These are phyloP conservation scores for Plenodomus tracheiphilus DNA, from an alignment of 2,329 filamentous ascomycete species.

Conservation along the genomic window DNA sequence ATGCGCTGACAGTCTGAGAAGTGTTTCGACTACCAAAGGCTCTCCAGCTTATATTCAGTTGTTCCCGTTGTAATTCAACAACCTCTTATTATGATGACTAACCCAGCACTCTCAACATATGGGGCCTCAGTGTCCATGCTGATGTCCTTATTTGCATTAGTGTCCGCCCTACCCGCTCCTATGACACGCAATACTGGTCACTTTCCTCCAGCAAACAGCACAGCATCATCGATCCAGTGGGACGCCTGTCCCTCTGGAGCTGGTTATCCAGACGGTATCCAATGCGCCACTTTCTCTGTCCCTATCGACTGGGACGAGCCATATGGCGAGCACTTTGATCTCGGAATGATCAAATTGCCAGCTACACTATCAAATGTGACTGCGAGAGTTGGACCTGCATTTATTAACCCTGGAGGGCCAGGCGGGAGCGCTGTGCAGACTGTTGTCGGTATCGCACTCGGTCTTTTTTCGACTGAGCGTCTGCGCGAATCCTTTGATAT, in stretches of 20 bases:
- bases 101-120: no score
- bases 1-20: no score
- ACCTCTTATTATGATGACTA: no score
- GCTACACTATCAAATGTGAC: constrained; percentile 12
- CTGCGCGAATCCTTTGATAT: constrained; percentile 45
- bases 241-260: constrained; percentile 4
- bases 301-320: constrained; percentile 39
- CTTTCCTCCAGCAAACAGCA: not conserved
- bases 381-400: constrained; percentile 41
- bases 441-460: constrained; percentile 16
- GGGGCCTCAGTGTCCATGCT: not conserved
- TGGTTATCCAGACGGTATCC: constrained; percentile 4
- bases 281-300: constrained; percentile 26
- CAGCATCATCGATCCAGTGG: not conserved
- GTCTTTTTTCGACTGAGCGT: not conserved
- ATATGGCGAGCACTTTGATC: constrained; percentile 27
- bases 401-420: constrained; percentile 50
- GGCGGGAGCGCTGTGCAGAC: constrained; percentile 37
- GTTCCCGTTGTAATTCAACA: no score
- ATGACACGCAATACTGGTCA: not conserved
- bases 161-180: not conserved
- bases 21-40: no score
- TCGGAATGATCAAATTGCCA: constrained; percentile 28
- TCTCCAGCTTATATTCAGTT: no score
- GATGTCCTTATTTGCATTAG: not conserved